These are phyloP conservation scores for Mallotus repandus DNA, from an alignment of 441 rosid species.

Conservation along the genomic window DNA sequence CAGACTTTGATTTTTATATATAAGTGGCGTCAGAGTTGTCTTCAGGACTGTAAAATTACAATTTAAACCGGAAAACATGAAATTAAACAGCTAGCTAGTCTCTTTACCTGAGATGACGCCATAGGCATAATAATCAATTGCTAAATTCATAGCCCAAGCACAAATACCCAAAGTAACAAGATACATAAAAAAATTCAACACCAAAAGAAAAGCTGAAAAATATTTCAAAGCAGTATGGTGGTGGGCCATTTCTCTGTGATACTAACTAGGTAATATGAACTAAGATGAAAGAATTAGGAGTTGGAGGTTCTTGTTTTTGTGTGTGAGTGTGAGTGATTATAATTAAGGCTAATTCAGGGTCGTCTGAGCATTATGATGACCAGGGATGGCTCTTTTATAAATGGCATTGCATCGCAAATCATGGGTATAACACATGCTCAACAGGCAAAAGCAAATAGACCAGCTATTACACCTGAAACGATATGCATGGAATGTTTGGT, in stretches of 20 bases:
- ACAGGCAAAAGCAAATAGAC: too few species aligned
- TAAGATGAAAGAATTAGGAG: slow-evolving; percentile 10
- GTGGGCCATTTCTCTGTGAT: slow-evolving; percentile 40
- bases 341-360: neutral
- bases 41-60: too few species aligned
- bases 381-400: slow-evolving; percentile 21
- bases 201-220: slow-evolving; percentile 57
- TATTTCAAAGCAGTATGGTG: slow-evolving; percentile 39
- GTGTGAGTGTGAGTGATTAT: neutral
- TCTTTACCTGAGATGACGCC: slow-evolving; percentile 74
- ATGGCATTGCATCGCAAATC: slow-evolving; percentile 14
- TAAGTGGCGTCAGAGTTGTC: too few species aligned
- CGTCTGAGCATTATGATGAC: slow-evolving; percentile 26
- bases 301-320: too few species aligned
- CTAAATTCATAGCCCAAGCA: slow-evolving; percentile 84
- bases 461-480: too few species aligned
- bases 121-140: slow-evolving; percentile 43
- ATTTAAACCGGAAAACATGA: too few species aligned
- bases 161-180: slow-evolving; percentile 69
- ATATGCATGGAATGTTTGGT: too few species aligned
- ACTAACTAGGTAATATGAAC: neutral
- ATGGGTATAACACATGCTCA: neutral
- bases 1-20: too few species aligned
- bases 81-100: too few species aligned
- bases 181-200: slow-evolving; percentile 78